Percentiles rank a stretch among this genome's conserved stretches.
Evolutionary conservation across 2,329 filamentous ascomycete species (phyloP).

Genomic region (Cladophialophora immunda): DNA sequence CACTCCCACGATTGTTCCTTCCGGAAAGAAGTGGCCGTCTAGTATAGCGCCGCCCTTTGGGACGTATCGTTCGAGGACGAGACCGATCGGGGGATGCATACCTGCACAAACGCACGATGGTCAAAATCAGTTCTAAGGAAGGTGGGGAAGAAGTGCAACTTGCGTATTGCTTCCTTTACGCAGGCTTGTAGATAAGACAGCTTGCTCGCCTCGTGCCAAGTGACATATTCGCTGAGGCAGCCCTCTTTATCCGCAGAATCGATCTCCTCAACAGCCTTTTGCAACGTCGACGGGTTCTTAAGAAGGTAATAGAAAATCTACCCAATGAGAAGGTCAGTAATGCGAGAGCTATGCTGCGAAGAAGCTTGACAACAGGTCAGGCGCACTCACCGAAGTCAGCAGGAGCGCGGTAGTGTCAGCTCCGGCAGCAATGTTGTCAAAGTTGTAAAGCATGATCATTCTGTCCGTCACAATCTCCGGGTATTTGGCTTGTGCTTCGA

Average conservation of each 20-base stretch:
- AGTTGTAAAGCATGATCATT: slow-evolving; percentile 27
- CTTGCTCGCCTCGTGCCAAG: slow-evolving; percentile 29
- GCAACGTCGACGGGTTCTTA: slow-evolving; percentile 48
- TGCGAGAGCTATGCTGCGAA: background rate
- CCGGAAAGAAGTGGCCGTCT: slow-evolving; percentile 34
- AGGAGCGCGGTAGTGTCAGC: slow-evolving; percentile 36
- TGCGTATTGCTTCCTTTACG: slow-evolving; percentile 37
- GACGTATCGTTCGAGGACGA: slow-evolving; percentile 42
- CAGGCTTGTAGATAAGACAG: slow-evolving; percentile 36
- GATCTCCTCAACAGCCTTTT: slow-evolving; percentile 30
- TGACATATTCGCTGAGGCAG: slow-evolving; percentile 28
- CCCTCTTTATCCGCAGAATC: slow-evolving; percentile 28
- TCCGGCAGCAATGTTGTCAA: slow-evolving; percentile 35
- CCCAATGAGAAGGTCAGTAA: background rate
- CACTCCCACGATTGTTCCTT: slow-evolving; percentile 37
- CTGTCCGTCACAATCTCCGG: slow-evolving; percentile 31
- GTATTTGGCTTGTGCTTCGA: slow-evolving; percentile 32
- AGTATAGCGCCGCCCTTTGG: slow-evolving; percentile 35
- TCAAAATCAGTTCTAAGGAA: slow-evolving; percentile 1
- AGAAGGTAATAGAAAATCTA: slow-evolving; percentile 54
- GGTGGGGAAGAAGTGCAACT: slow-evolving; percentile 1
- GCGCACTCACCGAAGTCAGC: slow-evolving; percentile 27
- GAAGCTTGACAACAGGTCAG: background rate
- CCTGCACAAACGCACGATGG: slow-evolving; percentile 11
- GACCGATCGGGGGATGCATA: slow-evolving; percentile 40